Percentiles rank a stretch among this genome's conserved stretches.
phyloP scores from a whole-genome alignment of 768 basidiomycete genomes.

The Kwoniella heveanensis region DNA sequence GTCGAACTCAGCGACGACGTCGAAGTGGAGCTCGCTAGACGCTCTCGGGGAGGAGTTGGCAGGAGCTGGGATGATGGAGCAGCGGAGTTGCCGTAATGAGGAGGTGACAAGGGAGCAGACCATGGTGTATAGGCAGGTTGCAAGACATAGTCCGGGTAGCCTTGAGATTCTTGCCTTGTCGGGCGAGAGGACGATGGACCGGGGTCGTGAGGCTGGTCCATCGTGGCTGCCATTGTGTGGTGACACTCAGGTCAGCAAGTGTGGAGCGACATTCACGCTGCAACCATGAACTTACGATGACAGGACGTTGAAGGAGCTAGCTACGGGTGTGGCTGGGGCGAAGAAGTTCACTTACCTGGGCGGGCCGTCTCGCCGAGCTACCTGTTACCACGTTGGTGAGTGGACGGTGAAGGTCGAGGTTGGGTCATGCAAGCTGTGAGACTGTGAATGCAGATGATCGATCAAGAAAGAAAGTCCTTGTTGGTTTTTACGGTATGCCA shows the following conservation, averaged over 20 bases:
- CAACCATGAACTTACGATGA: too few relatives aligned
- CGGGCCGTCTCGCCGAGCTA: background rate
- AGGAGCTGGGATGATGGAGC: slow-evolving; percentile 1
- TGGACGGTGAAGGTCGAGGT: background rate
- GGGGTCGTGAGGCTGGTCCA: slow-evolving; percentile 9
- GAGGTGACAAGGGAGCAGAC: background rate
- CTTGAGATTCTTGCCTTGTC: background rate
- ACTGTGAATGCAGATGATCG: background rate
- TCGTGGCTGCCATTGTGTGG: background rate
- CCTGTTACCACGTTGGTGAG: background rate
- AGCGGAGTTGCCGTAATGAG: background rate
- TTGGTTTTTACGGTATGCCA: too few relatives aligned
- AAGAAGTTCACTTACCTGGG: background rate
- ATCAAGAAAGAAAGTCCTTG: too few relatives aligned
- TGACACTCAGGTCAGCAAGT: background rate
- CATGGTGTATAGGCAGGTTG: slow-evolving; percentile 18
- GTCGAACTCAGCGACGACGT: slow-evolving; percentile 33
- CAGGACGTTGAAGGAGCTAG: too few relatives aligned
- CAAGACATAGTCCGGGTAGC: slow-evolving; percentile 13
- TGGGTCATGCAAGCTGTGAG: background rate
- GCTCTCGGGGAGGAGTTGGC: slow-evolving; percentile 22
- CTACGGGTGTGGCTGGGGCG: too few relatives aligned
- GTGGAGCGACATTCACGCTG: too few relatives aligned
- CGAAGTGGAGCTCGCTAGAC: slow-evolving; percentile 34
- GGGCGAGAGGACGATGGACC: slow-evolving; percentile 18